Evolutionary conservation across 2,329 filamentous ascomycete genomes (phyloP).

Genomic region (Arthrobotrys iridis): DNA sequence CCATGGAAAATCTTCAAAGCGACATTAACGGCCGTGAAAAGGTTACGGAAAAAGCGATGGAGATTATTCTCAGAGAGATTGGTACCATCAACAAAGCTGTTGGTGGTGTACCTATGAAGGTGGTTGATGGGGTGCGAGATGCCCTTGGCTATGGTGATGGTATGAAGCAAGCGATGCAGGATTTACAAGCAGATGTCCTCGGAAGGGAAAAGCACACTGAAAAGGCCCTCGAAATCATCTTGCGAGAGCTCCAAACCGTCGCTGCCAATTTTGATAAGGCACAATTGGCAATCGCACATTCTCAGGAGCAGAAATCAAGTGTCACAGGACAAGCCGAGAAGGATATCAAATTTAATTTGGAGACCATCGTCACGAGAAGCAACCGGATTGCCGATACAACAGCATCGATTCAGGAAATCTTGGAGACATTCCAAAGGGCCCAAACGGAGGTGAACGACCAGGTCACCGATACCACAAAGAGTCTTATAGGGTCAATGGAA

Average conservation of each 20-base stretch:
- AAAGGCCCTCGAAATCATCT: slow-evolving; percentile 50
- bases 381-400: slow-evolving; percentile 48
- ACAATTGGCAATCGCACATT: slow-evolving; percentile 46
- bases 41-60: slow-evolving; percentile 75
- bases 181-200: slow-evolving; percentile 48
- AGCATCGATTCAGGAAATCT: slow-evolving; percentile 47
- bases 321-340: slow-evolving; percentile 36
- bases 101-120: slow-evolving; percentile 25
- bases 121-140: slow-evolving; percentile 36
- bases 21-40: slow-evolving; percentile 78
- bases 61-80: slow-evolving; percentile 64
- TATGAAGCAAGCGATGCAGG: slow-evolving; percentile 45
- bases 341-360: slow-evolving; percentile 53
- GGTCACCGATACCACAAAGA: slow-evolving; percentile 13
- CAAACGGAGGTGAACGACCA: slow-evolving; percentile 27
- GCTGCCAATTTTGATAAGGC: slow-evolving; percentile 53
- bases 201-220: slow-evolving; percentile 52
- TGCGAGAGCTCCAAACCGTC: slow-evolving; percentile 51
- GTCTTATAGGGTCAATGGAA: slow-evolving; percentile 19
- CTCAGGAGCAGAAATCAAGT: slow-evolving; percentile 47
- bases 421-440: slow-evolving; percentile 34
- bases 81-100: slow-evolving; percentile 49
- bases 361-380: slow-evolving; percentile 48
- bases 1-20: slow-evolving; percentile 86
- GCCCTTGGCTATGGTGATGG: slow-evolving; percentile 33